Conservation (phyloP, 352 stramenopile species). For the Phytophthora cryptogea region DNA sequence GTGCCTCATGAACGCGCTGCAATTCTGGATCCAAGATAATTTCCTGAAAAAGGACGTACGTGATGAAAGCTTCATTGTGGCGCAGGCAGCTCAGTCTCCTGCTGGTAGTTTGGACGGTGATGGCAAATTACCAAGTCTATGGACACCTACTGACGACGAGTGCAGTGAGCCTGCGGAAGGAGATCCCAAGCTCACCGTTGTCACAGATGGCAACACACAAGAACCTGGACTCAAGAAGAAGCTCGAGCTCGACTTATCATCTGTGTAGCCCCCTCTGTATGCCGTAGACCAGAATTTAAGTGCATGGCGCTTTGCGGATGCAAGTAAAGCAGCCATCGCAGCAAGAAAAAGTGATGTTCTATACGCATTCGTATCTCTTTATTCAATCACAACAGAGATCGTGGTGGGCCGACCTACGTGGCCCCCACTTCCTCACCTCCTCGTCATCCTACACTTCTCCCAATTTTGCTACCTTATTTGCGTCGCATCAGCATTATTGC, state of each 20-base stretch:
- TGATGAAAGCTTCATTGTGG: constrained; percentile 59
- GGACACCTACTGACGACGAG: constrained; percentile 41
- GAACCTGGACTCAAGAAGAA: constrained; percentile 21
- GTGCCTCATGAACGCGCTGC: constrained; percentile 87
- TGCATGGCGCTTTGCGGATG: constrained; percentile 3
- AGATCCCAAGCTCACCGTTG: constrained; percentile 26
- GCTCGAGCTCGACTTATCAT: constrained; percentile 27
- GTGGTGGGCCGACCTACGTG: not conserved
- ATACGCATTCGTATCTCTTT: constrained; percentile 32
- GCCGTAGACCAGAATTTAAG: constrained; percentile 16
- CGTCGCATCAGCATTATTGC: constrained; percentile 66
- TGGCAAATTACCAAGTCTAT: constrained; percentile 35
- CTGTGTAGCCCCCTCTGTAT: constrained; percentile 23
- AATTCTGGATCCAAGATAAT: constrained; percentile 91
- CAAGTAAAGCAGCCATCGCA: constrained; percentile 13
- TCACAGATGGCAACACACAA: constrained; percentile 19
- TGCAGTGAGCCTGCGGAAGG: constrained; percentile 28
- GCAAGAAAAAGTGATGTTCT: constrained; percentile 11
- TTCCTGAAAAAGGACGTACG: constrained; percentile 88
- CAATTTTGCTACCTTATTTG: constrained; percentile 43
- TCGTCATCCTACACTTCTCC: constrained; percentile 22
- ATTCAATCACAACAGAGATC: constrained; percentile 23
- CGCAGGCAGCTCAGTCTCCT: constrained; percentile 38
- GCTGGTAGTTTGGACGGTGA: constrained; percentile 22
- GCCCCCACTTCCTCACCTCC: not conserved